Evolutionary conservation across 208 protist genomes (phyloP).

Genomic region (Tritrichomonas musculus): DNA sequence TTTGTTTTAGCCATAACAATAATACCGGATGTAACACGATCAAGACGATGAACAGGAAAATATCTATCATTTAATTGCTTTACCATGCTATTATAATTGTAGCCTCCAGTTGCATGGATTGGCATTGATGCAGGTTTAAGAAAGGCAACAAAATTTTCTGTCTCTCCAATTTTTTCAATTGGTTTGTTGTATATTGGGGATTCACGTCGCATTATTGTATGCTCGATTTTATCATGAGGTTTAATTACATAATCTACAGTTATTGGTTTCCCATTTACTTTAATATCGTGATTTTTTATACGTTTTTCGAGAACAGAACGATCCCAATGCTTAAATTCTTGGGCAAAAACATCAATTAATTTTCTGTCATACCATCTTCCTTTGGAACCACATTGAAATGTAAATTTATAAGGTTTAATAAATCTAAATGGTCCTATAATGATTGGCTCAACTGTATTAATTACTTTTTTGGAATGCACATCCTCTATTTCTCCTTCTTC

Average conservation of each 20-base stretch:
- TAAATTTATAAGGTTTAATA: constrained; percentile 7
- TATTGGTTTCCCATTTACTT: background rate
- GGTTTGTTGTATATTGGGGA: background rate
- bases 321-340: background rate
- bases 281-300: constrained; percentile 1
- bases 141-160: constrained; percentile 11
- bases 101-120: constrained; percentile 14
- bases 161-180: constrained; percentile 7
- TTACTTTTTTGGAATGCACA: too few species aligned
- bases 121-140: constrained; percentile 19
- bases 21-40: constrained; percentile 26
- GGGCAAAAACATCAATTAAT: background rate
- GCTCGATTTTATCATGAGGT: background rate
- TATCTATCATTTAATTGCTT: background rate
- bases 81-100: constrained; percentile 16
- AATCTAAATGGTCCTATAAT: constrained; percentile 10
- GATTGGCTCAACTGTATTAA: background rate
- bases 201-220: background rate
- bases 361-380: background rate
- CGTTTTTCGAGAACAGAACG: background rate
- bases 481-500: too few species aligned
- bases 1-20: background rate
- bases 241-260: constrained; percentile 12
- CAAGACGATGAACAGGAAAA: background rate
- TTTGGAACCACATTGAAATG: background rate